A percentile compares a stretch with the other conserved stretches of the same genome.
These are phyloP conservation scores for Vanderwaltozyma verrucispora DNA, from an alignment of 805 yeast genomes.

Conservation along the genomic window DNA sequence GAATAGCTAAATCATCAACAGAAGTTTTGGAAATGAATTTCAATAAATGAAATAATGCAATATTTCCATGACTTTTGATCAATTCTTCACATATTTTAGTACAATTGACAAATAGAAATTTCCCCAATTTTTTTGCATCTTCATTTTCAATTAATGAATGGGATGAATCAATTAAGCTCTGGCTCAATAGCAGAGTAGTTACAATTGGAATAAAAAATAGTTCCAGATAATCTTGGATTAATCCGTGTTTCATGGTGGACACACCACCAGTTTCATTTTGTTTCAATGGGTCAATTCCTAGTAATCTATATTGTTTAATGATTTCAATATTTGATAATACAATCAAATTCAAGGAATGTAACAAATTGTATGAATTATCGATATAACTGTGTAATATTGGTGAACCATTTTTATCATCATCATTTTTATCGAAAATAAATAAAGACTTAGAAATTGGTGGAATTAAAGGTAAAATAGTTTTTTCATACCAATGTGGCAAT, in stretches of 20 bases:
- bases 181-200: constrained; percentile 12
- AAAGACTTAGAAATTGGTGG: constrained; percentile 27
- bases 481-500: constrained; percentile 21
- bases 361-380: constrained; percentile 5
- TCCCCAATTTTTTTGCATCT: constrained; percentile 1
- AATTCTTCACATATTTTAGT: constrained; percentile 27
- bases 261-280: not conserved
- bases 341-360: constrained; percentile 11
- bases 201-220: constrained; percentile 16
- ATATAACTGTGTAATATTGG: constrained; percentile 4
- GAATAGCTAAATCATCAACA: constrained; percentile 28
- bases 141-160: not conserved
- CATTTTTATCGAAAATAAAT: constrained; percentile 16
- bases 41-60: constrained; percentile 28
- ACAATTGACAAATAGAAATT: constrained; percentile 10
- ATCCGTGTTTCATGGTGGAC: constrained; percentile 11
- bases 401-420: not conserved
- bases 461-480: constrained; percentile 14
- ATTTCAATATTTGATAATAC: constrained; percentile 9
- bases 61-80: constrained; percentile 28
- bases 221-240: constrained; percentile 15
- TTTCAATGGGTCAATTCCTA: constrained; percentile 8
- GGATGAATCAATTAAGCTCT: constrained; percentile 9
- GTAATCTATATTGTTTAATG: constrained; percentile 9
- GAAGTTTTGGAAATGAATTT: constrained; percentile 28